Percentiles rank a stretch among this genome's conserved stretches.
These are phyloP conservation scores for Fusarium buxicola DNA, from an alignment of 2,329 filamentous ascomycete species.

Conservation along the genomic window DNA sequence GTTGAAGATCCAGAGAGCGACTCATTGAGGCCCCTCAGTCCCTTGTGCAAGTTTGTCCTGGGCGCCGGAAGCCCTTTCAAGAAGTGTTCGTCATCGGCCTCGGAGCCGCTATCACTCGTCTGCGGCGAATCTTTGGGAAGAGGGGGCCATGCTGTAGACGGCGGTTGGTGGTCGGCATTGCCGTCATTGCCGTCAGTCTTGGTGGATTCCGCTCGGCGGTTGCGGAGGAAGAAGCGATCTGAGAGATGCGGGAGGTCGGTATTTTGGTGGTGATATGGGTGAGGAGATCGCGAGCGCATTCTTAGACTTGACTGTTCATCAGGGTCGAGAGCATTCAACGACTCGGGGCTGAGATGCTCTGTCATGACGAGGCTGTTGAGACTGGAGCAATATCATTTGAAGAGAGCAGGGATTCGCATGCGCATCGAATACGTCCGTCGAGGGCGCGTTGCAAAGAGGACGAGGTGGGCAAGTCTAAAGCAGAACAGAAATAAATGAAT, in stretches of 20 bases:
- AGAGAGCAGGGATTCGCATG: constrained; percentile 33
- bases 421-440: constrained; percentile 29
- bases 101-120: constrained; percentile 89
- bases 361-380: constrained; percentile 57
- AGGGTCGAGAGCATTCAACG: constrained; percentile 48
- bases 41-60: constrained; percentile 78
- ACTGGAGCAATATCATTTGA: constrained; percentile 46
- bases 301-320: constrained; percentile 57
- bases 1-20: constrained; percentile 66
- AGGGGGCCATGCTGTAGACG: constrained; percentile 43
- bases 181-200: constrained; percentile 33
- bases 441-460: constrained; percentile 8
- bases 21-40: constrained; percentile 73
- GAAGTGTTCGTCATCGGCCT: constrained; percentile 94
- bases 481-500: constrained; percentile 8
- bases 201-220: constrained; percentile 32
- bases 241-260: constrained; percentile 66
- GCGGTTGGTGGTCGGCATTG: constrained; percentile 38
- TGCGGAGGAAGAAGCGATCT: constrained; percentile 50
- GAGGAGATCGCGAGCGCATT: constrained; percentile 70
- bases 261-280: constrained; percentile 73
- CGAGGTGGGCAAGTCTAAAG: background rate
- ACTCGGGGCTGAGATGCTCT: constrained; percentile 55
- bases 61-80: constrained; percentile 88
- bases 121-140: constrained; percentile 66